phyloP scores from a whole-genome alignment of 805 yeast genomes.

The Myxozyma neotropica region DNA sequence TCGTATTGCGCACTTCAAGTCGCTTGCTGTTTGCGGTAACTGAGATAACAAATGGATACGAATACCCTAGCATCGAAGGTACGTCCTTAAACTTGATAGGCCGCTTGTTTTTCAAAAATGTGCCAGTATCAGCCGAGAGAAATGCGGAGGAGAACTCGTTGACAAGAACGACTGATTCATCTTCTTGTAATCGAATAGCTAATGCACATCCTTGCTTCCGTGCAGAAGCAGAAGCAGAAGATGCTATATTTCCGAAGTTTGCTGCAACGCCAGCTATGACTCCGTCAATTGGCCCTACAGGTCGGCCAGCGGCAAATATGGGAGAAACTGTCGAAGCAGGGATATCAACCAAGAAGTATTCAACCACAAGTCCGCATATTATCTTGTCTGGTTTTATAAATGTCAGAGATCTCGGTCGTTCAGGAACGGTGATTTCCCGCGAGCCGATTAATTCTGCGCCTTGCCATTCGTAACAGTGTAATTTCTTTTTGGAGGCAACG shows the following conservation, averaged over 20 bases:
- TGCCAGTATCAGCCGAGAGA: conserved; percentile 16
- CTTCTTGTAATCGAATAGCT: conserved; percentile 21
- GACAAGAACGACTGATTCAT: conserved; percentile 24
- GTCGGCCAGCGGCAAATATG: conserved; percentile 28
- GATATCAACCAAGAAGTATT: conserved; percentile 28
- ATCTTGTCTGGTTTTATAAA: conserved; percentile 24
- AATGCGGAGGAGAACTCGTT: conserved; percentile 28
- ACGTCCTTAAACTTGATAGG: conserved; percentile 26
- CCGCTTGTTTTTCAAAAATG: conserved; percentile 15
- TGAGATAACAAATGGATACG: conserved; percentile 49
- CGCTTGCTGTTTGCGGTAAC: conserved; percentile 35
- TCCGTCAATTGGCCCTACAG: conserved; percentile 36
- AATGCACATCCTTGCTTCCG: conserved; percentile 27
- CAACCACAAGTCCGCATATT: conserved; percentile 26
- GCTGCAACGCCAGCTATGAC: conserved; percentile 33
- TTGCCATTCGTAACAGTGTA: conserved; percentile 33
- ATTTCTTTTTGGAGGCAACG: conserved; percentile 35
- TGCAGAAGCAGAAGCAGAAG: conserved; percentile 24
- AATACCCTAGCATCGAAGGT: conserved; percentile 42
- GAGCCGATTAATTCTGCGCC: conserved; percentile 29
- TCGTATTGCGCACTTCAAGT: conserved; percentile 47
- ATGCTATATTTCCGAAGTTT: conserved; percentile 19
- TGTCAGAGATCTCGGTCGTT: conserved; percentile 29
- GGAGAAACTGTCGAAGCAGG: conserved; percentile 22
- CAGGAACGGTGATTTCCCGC: conserved; percentile 26